phyloP scores from a whole-genome alignment of 2,329 filamentous ascomycete species.

The Pestalotiopsis sp. region DNA sequence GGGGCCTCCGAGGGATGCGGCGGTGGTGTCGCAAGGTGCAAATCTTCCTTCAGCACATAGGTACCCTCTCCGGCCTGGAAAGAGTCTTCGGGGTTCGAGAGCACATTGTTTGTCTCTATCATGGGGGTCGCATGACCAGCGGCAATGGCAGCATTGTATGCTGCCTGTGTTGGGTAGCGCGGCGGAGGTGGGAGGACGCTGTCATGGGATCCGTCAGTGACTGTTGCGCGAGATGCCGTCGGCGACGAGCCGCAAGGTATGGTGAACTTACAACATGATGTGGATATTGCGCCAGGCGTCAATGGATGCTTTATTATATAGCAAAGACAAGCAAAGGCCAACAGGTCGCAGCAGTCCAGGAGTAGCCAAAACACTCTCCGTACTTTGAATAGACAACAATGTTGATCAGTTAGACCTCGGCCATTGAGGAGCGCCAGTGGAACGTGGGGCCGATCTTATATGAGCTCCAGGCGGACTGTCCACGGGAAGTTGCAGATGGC shows the following conservation, averaged over 20 bases:
- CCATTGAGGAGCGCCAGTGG: neutral
- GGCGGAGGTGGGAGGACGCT: slow-evolving; percentile 86
- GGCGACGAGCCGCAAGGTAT: neutral
- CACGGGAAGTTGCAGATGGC: neutral
- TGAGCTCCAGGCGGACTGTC: neutral
- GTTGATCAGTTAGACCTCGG: neutral
- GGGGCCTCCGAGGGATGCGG: slow-evolving; percentile 94
- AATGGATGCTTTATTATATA: neutral
- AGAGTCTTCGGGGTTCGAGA: slow-evolving; percentile 83
- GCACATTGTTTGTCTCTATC: slow-evolving; percentile 91
- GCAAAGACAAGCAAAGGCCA: neutral
- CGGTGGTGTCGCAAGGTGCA: slow-evolving; percentile 89
- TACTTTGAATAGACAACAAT: neutral
- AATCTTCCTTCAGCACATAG: slow-evolving; percentile 86
- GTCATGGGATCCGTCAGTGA: slow-evolving; percentile 14
- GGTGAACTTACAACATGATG: slow-evolving; percentile 14
- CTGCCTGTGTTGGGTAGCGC: slow-evolving; percentile 74
- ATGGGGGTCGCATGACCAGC: slow-evolving; percentile 70
- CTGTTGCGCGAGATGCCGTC: neutral
- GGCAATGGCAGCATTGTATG: slow-evolving; percentile 71
- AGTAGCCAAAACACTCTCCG: neutral
- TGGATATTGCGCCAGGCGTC: neutral
- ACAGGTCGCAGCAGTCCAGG: neutral
- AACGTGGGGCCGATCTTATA: neutral
- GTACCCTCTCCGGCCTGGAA: slow-evolving; percentile 93